A percentile compares a stretch with the other conserved stretches of the same genome.
Conservation (phyloP, 2,329 filamentous ascomycete species). For the Sclerotinia trifoliorum region DNA sequence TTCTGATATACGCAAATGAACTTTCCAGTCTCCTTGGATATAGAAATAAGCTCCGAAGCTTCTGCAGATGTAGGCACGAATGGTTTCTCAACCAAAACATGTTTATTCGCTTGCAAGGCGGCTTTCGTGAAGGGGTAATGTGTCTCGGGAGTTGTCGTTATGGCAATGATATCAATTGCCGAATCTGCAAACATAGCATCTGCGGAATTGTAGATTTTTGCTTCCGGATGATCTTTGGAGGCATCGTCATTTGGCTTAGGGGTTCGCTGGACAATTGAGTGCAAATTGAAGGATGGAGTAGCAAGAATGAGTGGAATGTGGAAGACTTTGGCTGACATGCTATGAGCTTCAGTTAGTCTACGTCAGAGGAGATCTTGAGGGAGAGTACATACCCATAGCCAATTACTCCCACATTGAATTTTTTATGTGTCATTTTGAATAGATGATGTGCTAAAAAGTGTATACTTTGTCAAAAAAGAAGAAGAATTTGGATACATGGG, state of each 20-base stretch:
- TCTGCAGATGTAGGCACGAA: constrained; percentile 72
- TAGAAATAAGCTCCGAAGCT: constrained; percentile 57
- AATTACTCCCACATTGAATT: constrained; percentile 54
- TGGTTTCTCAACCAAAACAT: constrained; percentile 80
- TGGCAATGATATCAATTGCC: constrained; percentile 65
- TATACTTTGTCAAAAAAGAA: background rate
- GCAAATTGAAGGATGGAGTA: constrained; percentile 63
- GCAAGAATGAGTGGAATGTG: constrained; percentile 75
- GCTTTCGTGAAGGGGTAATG: constrained; percentile 66
- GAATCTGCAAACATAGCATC: constrained; percentile 64
- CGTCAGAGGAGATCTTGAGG: constrained; percentile 1
- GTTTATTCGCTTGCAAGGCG: constrained; percentile 68
- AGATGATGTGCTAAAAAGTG: too few relatives aligned
- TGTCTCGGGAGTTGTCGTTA: constrained; percentile 69
- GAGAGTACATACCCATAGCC: constrained; percentile 48
- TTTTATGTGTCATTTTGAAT: constrained; percentile 14
- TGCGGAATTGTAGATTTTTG: constrained; percentile 62
- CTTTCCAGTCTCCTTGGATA: constrained; percentile 43
- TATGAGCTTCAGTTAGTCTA: constrained; percentile 26
- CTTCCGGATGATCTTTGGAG: constrained; percentile 62
- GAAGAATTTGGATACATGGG: background rate
- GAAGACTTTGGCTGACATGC: constrained; percentile 72
- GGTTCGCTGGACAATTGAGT: constrained; percentile 73
- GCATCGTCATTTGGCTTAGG: constrained; percentile 65
- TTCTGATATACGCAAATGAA: constrained; percentile 49